Base-by-base conservation (phyloP, 768 basidiomycete genomes). In the Piloderma croceum region DNA sequence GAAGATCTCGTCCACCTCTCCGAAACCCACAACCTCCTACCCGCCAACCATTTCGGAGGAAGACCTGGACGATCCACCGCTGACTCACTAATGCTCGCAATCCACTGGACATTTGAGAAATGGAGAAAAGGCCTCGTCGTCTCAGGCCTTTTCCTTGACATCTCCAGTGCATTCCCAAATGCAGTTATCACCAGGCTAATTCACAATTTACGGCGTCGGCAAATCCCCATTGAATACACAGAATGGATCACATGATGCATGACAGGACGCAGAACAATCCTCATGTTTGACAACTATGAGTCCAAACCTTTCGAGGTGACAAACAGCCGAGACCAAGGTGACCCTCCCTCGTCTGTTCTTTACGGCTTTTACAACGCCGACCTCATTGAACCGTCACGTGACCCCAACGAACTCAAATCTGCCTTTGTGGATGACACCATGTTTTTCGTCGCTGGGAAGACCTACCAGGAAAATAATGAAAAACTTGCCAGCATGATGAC, bases 131-230 rank as follows among this genome's bases (percentile, higher is more conserved):
- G n/a, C n/a, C n/a, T n/a, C n/a, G n/a, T n/a, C n/a, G n/a, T n/a
- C n/a, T n/a, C n/a, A n/a, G n/a, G 41, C 0, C 48, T 65, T 1
- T 59, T 57, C 39, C 47, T 63, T 3, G 62, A 64, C 32, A 51
- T 62, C 2, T 43, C 61, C 45, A 53, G 49, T 1, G 56, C 55
- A 0, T 64, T 54, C 36, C 57, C 61, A 2, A 63, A 49, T 32
- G 46, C 44, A 9, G 49, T 43, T 6, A 34, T 45, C 0, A 42
- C 48, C 3, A 25, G 27, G 7, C 46, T 63, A 5, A 2, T 50
- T 2, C 46, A 59, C 36, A 49, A 63, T 36, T 48, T 62, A 43
- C 4, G 51, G 25, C 41, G 39, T 15, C 15, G 27, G 9, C 34
- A 56, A 1, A 38, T 62, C 2, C 63, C 63, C 3, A 35, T 46